Evolutionary conservation across 2,329 filamentous ascomycete species (phyloP).

Genomic region (Fonsecaea erecta): DNA sequence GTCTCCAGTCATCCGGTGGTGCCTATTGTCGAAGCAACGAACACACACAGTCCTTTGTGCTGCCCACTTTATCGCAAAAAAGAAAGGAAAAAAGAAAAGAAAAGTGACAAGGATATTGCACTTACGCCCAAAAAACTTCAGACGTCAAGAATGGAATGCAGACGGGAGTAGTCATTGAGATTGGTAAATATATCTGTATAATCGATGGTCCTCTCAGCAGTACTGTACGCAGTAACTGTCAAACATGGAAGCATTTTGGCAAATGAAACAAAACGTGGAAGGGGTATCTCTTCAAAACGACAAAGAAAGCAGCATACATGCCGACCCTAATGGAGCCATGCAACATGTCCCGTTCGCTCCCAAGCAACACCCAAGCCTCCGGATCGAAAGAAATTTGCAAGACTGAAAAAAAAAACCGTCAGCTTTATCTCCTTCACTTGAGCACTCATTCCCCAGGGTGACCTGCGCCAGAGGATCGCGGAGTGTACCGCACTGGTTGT

Average conservation of each 20-base stretch:
- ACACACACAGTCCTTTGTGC: background rate
- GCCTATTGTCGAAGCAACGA: conserved; percentile 7
- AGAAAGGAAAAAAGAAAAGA: background rate
- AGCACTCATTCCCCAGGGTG: conserved; percentile 1
- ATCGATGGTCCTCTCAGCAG: background rate
- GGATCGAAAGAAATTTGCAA: background rate
- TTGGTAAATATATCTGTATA: background rate
- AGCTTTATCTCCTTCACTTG: background rate
- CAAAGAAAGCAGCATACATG: conserved; percentile 7
- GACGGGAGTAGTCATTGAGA: background rate
- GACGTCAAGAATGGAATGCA: background rate
- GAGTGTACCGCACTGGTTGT: background rate
- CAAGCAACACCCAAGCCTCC: background rate
- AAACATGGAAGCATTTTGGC: background rate
- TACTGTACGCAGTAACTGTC: background rate
- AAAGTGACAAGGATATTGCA: background rate
- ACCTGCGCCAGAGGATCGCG: conserved; percentile 7
- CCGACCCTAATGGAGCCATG: background rate
- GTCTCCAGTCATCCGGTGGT: background rate
- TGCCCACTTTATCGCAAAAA: background rate
- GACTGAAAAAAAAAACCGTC: background rate
- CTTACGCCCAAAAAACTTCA: background rate
- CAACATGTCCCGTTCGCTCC: background rate
- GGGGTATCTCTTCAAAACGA: conserved; percentile 4
- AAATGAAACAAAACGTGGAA: conserved; percentile 2